Base-by-base conservation (phyloP, 805 yeast genomes). In the Lachancea kluyveri region DNA sequence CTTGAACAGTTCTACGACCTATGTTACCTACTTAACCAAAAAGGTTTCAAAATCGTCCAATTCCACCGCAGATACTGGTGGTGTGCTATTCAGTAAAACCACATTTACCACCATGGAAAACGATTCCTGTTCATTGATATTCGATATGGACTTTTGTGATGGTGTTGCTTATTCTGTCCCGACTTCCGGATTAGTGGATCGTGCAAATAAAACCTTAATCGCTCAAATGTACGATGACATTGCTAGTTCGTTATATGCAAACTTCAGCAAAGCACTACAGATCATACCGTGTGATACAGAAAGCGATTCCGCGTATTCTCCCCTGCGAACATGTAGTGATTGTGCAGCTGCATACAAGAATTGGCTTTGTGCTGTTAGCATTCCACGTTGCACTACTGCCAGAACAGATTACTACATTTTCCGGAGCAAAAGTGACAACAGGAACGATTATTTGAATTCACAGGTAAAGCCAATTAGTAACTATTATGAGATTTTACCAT, bases 121-220 rank as follows among this genome's bases (percentile, higher is more conserved):
- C 2, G 60, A 64, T 12, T 70, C 83, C 2, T 90, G 98, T 54
- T 73, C 79, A 38, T 59, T 88, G 29, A 71, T 87, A 11, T 85
- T 73, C 52, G 81, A 74, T 37, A 64, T 90, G 37, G 77, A 72
- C 3, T 87, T 87, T 48, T 90, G 98, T 56, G 56, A 66, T 18
- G 72, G 74, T 27, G 94, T 90, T 15, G 92, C 95, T 1, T 90
- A 88, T 58, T 70, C 95, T 0, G 95, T 84, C 0, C 97, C 97
- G 0, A 65, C 62, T 17, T 56, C 72, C 1, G 39, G 62, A 1
- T 38, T 50, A 3, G 60, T 59, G 18, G 55, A 57, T 2, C 39
- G 45, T 3, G 51, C 50, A 21, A 59, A 57, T 12, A 51, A 52
- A 25, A 47, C 54, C 1, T 48, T 59, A 4, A 51, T 78, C 18